Conservation (phyloP, 1,284 basidiomycete genomes). For the Mixia osmundae region DNA sequence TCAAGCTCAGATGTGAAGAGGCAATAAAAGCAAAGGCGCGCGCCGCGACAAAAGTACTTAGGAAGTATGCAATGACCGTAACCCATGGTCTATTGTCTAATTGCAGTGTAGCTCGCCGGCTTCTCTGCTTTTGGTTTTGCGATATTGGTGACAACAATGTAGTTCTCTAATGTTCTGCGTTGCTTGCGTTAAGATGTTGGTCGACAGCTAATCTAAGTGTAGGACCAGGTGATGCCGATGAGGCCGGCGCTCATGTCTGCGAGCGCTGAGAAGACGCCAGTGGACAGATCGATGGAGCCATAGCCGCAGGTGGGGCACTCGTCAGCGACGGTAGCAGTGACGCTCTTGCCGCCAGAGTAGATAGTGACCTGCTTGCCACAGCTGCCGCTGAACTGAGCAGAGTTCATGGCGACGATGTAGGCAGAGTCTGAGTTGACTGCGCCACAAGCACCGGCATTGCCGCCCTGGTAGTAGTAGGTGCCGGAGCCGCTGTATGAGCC, state of each 20-base stretch:
- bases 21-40: no score
- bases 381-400: constrained; percentile 23
- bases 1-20: no score
- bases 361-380: constrained; percentile 38
- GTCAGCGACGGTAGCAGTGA: constrained; percentile 46
- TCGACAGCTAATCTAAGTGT: no score
- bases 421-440: constrained; percentile 22
- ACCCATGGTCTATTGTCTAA: no score
- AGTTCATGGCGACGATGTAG: constrained; percentile 38
- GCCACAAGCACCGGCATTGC: constrained; percentile 20
- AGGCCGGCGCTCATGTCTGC: background rate
- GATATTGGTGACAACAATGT: no score
- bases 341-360: constrained; percentile 31
- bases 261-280: background rate
- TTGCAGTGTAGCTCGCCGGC: no score
- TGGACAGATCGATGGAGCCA: background rate
- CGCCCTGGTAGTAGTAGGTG: constrained; percentile 18
- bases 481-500: constrained; percentile 11
- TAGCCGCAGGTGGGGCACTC: constrained; percentile 17
- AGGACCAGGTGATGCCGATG: background rate
- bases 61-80: no score
- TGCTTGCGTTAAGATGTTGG: no score
- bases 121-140: no score
- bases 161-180: no score
- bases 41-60: no score